Conservation (phyloP, 495 filamentous ascomycete species). For the Penicillium dipodomyicola region DNA sequence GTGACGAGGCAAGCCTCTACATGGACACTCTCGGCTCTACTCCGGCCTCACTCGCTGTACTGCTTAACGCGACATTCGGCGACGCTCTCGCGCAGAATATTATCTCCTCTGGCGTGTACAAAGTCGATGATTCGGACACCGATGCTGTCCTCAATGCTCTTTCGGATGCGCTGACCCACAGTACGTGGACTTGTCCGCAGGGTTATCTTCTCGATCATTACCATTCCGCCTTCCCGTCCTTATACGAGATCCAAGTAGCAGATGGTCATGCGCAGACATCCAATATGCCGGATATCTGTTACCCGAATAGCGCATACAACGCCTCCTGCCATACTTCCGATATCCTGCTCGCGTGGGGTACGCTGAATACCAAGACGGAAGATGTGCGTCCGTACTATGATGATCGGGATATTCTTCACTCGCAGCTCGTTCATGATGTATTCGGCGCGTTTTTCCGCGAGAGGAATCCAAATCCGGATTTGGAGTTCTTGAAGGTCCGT, state of each 20-base stretch:
- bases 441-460: conserved; percentile 28
- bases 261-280: conserved; percentile 27
- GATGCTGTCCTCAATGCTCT: conserved; percentile 23
- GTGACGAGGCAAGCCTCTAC: conserved; percentile 29
- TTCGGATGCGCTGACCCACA: conserved; percentile 22
- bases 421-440: conserved; percentile 32
- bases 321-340: conserved; percentile 33
- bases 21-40: conserved; percentile 17
- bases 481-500: conserved; percentile 11
- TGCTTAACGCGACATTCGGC: conserved; percentile 21
- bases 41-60: conserved; percentile 10
- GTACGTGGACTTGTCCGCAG: conserved; percentile 31
- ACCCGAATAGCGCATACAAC: conserved; percentile 29
- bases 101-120: conserved; percentile 18
- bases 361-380: conserved; percentile 30
- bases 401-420: conserved; percentile 20
- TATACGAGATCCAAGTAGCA: conserved; percentile 27
- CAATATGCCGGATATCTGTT: conserved; percentile 25
- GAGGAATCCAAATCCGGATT: conserved; percentile 26
- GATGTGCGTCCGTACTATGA: conserved; percentile 28
- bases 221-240: conserved; percentile 17
- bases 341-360: conserved; percentile 33
- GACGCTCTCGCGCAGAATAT: conserved; percentile 17
- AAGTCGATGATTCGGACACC: conserved; percentile 15
- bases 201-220: conserved; percentile 24